These are phyloP conservation scores for Cladophialophora bantiana DNA, from an alignment of 2,329 filamentous ascomycete species.

Conservation along the genomic window DNA sequence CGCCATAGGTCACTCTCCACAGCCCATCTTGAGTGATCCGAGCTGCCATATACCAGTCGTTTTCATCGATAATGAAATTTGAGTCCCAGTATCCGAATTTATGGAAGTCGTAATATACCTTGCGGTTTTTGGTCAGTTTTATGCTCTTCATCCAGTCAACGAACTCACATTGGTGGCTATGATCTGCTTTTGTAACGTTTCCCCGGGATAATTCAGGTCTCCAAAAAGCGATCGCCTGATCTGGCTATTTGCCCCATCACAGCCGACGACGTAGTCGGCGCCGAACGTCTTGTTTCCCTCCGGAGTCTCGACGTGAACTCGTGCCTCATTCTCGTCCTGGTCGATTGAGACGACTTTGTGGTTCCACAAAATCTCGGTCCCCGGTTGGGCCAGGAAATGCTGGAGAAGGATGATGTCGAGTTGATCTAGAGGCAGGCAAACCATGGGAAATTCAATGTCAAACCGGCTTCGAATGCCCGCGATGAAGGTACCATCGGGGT, in stretches of 20 bases:
- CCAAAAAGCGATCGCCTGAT: slow-evolving; percentile 46
- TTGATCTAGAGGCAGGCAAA: slow-evolving; percentile 54
- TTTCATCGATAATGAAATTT: slow-evolving; percentile 65
- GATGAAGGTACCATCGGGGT: slow-evolving; percentile 48
- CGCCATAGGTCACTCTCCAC: slow-evolving; percentile 70
- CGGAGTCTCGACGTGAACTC: slow-evolving; percentile 32
- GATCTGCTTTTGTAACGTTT: slow-evolving; percentile 37
- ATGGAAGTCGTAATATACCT: slow-evolving; percentile 37
- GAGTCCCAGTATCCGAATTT: slow-evolving; percentile 37
- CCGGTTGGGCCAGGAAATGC: slow-evolving; percentile 47
- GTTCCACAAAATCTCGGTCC: slow-evolving; percentile 53
- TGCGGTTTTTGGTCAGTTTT: neutral
- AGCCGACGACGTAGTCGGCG: slow-evolving; percentile 52
- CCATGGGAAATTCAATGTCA: slow-evolving; percentile 48
- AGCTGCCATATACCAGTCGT: slow-evolving; percentile 69
- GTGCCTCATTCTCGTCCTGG: slow-evolving; percentile 33
- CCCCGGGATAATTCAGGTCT: slow-evolving; percentile 34
- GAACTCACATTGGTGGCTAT: slow-evolving; percentile 38
- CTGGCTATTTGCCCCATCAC: slow-evolving; percentile 52
- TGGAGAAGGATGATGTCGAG: slow-evolving; percentile 53
- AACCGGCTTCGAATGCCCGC: slow-evolving; percentile 38
- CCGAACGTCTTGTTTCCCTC: slow-evolving; percentile 26
- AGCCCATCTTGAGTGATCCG: slow-evolving; percentile 65
- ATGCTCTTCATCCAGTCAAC: neutral
- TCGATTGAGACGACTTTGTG: slow-evolving; percentile 47